Evolutionary conservation across 1,139 yeast species (phyloP), one percentile per base, ranked within the genome.

Genomic region (Suhomyces bolitotheri): DNA sequence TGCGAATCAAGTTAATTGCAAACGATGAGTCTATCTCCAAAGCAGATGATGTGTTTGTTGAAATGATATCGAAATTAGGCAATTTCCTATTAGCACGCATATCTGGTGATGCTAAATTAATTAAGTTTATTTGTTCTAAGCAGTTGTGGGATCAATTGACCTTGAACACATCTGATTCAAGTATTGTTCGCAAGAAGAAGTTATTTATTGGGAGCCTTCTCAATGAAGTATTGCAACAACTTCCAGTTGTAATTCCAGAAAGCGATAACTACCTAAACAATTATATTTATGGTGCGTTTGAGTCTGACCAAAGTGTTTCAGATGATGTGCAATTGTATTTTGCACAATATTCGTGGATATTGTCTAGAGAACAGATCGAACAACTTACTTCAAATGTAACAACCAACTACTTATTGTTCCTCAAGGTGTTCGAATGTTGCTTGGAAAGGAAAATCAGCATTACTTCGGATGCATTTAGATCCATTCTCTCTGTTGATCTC

Each of bases 201-300:
- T 42, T 51, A 1, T 58, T 62, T 30, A 56, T 59, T 2, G 51
- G 66, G 22, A 50, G 54, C 4, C 44, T 71, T 3, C 33, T 73
- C 6, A 62, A 60, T 43, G 77, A 73, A 39, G 51, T 73, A 2
- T 65, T 71, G 25, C 50, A 50, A 9, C 69, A 59, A 40, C 44
- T 71, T 13, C 39, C 59, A 1, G 38, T 40, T 31, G 33, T 16
- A 4, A 8, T 46, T 4, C 17, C 31, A 12, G 13, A 20, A 7
- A 12, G 20, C 4, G 19, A 27, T 7, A 16, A 24, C 13, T 33
- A 27, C 20, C 34, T 50, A 27, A 41, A 43, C 15, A 17, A 34
- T 12, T 32, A 36, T 14, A 25, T 51, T 27, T 54, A 40, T 21
- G 42, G 43, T 1, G 5, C 25, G 4, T 19, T 34, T 7, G 5